Evolutionary conservation across 1,284 basidiomycete genomes (phyloP), one percentile per base, ranked within the genome.

Genomic region (Rhodotorula sp.): DNA sequence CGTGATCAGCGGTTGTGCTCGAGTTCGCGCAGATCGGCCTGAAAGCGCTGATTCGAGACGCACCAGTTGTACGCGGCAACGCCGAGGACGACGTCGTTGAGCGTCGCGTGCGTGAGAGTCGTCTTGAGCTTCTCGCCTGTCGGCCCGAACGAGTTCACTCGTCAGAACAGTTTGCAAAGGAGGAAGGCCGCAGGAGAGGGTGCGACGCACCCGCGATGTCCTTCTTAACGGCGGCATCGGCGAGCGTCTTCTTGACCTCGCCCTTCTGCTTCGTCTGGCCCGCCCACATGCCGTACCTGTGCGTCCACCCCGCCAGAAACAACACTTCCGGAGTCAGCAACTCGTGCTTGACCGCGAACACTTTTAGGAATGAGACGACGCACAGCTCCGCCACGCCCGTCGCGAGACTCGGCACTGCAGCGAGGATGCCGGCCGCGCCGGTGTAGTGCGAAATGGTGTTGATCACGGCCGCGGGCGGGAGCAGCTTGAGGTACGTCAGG

Each of bases 51-150:
- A 70, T 44, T 51, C 72, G 75, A 73, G 22, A 63, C 74, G 59
- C 76, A 80, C 78, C 78, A 80, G 67, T 80, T 81, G 61, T 66
- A 79, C 17, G 67, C 72, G 4, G 79, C 80, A 36, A 80, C 60
- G n/a, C 61, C 78, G 39, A 80, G 75, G n/a, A 80, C 79, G 32
- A 74, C 55, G 64, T 80, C 79, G 61, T 80, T 81, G 74, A 81
- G 65, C 53, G 70, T 74, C 27, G 80, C 79, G 73, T 81, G 80
- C n/a, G 71, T 79, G 25, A 80, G 64, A 9, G 79, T 80, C 64
- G 73, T 78, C 73, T 79, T 79, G 57, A 80, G 68, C 69, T 80
- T 81, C 60, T 69, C 71, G 19, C 79, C 59, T 60, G 59, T 34
- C 21, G 21, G 37, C 36, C 53, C 22, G 44, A 25, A 25, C 21